Conservation (phyloP, 169 alveolate species). For the Plasmodium cynomolgi region DNA sequence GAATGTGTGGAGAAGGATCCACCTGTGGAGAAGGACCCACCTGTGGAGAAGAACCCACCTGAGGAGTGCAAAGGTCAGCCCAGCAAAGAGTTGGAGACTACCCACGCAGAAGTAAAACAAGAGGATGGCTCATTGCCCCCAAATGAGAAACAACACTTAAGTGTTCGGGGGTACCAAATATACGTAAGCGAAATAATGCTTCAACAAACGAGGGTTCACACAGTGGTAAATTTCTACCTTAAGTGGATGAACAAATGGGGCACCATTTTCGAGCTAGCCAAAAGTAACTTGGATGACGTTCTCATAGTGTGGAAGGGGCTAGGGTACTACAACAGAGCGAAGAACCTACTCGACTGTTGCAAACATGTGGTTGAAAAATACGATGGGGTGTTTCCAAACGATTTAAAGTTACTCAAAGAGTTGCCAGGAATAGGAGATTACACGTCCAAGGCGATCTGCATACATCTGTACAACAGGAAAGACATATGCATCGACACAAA, state of each 20-base stretch:
- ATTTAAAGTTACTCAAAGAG: constrained; percentile 34
- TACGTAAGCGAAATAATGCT: constrained; percentile 83
- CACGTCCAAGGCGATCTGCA: constrained; percentile 78
- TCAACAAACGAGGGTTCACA: constrained; percentile 80
- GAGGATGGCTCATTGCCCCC: not conserved
- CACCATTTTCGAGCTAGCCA: constrained; percentile 46
- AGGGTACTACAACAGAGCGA: constrained; percentile 80
- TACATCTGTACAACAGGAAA: constrained; percentile 66
- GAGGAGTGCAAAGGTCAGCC: not conserved
- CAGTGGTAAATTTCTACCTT: constrained; percentile 75
- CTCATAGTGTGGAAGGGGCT: constrained; percentile 76
- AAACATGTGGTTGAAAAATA: constrained; percentile 63
- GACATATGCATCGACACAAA: constrained; percentile 80
- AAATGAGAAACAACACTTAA: not conserved
- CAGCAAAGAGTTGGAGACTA: not conserved
- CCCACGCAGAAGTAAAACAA: not conserved
- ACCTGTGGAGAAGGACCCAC: no score
- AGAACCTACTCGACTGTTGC: constrained; percentile 74
- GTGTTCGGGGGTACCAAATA: constrained; percentile 72
- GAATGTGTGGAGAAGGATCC: not conserved
- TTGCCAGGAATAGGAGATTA: constrained; percentile 83
- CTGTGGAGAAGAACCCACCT: not conserved
- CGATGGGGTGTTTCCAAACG: constrained; percentile 71
- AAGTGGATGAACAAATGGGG: constrained; percentile 80
- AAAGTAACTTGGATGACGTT: constrained; percentile 72